These are phyloP conservation scores for Murraya koenigii DNA, from an alignment of 345 rosid species.

Conservation along the genomic window DNA sequence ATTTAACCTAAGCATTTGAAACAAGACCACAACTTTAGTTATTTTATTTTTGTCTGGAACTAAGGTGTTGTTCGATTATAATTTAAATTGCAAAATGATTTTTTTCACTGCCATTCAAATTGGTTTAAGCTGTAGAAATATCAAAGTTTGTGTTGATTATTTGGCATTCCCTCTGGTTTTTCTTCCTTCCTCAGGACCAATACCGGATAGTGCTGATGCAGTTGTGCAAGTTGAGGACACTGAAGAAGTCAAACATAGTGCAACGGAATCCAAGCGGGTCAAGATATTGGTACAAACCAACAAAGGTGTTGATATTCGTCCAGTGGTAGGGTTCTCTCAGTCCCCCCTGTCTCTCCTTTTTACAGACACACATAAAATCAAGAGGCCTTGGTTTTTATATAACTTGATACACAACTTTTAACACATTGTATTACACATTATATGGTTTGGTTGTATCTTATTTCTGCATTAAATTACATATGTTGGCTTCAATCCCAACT, in stretches of 20 bases:
- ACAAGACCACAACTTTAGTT: background rate
- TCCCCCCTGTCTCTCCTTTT: too few relatives aligned
- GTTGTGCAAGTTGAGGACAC: conserved; percentile 98
- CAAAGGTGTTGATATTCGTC: conserved; percentile 84
- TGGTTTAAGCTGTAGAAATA: background rate
- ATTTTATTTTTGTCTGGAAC: background rate
- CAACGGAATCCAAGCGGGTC: conserved; percentile 46
- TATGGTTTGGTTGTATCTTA: background rate
- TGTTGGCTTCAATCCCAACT: background rate
- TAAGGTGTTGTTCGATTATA: background rate
- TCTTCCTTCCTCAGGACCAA: conserved; percentile 56
- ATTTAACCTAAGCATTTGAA: background rate
- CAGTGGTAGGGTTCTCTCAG: conserved; percentile 60
- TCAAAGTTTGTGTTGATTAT: background rate
- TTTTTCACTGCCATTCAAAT: background rate
- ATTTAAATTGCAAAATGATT: too few relatives aligned
- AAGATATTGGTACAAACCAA: conserved; percentile 58
- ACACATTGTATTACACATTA: background rate
- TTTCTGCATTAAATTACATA: background rate
- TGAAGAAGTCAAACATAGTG: conserved; percentile 35
- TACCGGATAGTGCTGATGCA: conserved; percentile 97
- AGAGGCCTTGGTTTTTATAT: background rate
- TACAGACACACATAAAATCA: background rate
- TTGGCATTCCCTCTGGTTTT: background rate
- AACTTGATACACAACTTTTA: too few relatives aligned